Base-by-base conservation (phyloP, 129 eudicot species). In the Sambucus nigra region DNA sequence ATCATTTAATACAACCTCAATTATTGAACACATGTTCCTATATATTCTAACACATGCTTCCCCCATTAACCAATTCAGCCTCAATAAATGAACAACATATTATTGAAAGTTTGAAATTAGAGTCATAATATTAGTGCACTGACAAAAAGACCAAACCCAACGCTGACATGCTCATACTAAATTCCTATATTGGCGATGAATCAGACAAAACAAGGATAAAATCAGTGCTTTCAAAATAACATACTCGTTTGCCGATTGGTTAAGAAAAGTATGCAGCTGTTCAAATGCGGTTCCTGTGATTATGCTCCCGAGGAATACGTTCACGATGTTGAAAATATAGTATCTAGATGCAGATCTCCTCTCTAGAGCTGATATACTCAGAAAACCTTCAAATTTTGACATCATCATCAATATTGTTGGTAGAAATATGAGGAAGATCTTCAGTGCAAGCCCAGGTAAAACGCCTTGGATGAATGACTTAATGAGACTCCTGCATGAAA, bases 341-440 rank as follows among this genome's bases (percentile, higher is more conserved):
- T 85, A 91, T 82, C 82, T 73, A 21, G 87, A 73, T 29, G 99
- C 99, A 13, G 99, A 66, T 75, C 84, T 72, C 63, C 99, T 76
- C 71, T 91, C 99, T 6, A 91, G 76, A 60, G 57, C 31, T 38
- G 99, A 91, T 66, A 76, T 71, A 14, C 89, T 49, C 53, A 82
- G 60, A 72, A 81, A 75, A 16, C 99, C 99, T 77, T 91, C 99
- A 56, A 91, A 76, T 60, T 91, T 91, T 0, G 99, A 71, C 95
- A 91, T 91, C 39, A 80, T 71, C 95, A 91, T 91, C 68, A 91
- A 69, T 67, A 91, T 91, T 10, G 88, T 63, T 0, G 99, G 95
- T 53, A 91, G 73, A 55, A 86, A 67, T 12, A 85, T 79, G 62
- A 91, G 89, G 69, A 91, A 91, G 59, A 91, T 73, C 86, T 91